A percentile compares a stretch with the other conserved stretches of the same genome.
These are phyloP conservation scores for Punica granatum DNA, from an alignment of 345 rosid genomes.

Conservation along the genomic window DNA sequence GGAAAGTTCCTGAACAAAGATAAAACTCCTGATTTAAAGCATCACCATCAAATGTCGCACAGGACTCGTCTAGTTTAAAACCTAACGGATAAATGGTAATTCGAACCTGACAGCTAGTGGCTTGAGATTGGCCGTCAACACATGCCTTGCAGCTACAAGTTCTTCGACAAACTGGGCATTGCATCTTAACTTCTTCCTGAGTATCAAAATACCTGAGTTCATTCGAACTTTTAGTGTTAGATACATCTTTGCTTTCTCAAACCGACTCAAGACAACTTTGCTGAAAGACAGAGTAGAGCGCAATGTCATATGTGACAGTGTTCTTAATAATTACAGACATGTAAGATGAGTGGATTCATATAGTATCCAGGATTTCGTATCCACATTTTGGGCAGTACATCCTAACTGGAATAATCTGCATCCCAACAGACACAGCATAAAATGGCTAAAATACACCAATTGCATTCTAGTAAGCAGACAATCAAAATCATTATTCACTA, in stretches of 20 bases:
- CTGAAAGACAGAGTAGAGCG: neutral
- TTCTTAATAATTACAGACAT: neutral
- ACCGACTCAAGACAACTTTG: neutral
- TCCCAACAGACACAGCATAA: neutral
- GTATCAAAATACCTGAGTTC: constrained; percentile 47
- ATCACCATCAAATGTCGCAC: constrained; percentile 9
- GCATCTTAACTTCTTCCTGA: constrained; percentile 67
- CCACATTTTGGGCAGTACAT: neutral
- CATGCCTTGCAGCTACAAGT: constrained; percentile 78
- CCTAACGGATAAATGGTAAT: constrained; percentile 16
- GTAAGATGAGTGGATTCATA: neutral
- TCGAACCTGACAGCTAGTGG: constrained; percentile 73
- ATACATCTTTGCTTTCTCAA: neutral
- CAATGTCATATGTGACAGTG: neutral
- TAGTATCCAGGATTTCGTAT: neutral
- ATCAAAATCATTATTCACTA: neutral
- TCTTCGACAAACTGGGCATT: constrained; percentile 83
- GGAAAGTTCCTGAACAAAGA: constrained; percentile 48
- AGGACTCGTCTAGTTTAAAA: constrained; percentile 6
- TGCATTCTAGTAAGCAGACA: neutral
- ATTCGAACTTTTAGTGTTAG: constrained; percentile 12
- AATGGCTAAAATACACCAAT: neutral
- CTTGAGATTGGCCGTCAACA: constrained; percentile 42
- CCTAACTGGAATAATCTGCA: neutral
- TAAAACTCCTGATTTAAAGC: constrained; percentile 10